Evolutionary conservation across 1,284 basidiomycete species (phyloP).

Genomic region (Mycosarcoma mackinlayi): DNA sequence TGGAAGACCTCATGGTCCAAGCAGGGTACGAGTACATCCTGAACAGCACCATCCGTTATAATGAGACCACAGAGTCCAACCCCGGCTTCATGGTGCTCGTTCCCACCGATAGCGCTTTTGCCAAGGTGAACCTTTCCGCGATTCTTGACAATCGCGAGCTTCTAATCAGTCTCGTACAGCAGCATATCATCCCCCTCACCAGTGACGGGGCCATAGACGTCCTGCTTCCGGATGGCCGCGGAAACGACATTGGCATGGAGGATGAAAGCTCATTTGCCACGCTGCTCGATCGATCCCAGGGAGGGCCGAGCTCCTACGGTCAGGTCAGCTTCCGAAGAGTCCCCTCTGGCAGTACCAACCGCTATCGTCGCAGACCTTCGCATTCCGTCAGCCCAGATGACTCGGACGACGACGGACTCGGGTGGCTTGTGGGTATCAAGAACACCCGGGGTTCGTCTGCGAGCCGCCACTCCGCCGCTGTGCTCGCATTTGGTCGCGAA

Average conservation of each 20-base stretch:
- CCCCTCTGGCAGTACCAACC: conserved; percentile 7
- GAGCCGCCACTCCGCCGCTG: conserved; percentile 78
- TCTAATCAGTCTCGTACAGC: conserved; percentile 79
- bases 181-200: conserved; percentile 84
- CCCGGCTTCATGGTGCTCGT: conserved; percentile 74
- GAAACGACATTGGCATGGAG: conserved; percentile 43
- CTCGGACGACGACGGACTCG: conserved; percentile 69
- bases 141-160: conserved; percentile 72
- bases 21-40: conserved; percentile 81
- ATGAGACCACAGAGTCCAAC: conserved; percentile 8
- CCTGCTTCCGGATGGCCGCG: conserved; percentile 29
- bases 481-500: conserved; percentile 83
- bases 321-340: conserved; percentile 54
- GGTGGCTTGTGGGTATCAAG: conserved; percentile 87
- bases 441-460: conserved; percentile 81
- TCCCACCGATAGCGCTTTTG: conserved; percentile 91
- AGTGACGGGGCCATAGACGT: conserved; percentile 42
- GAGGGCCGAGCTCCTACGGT: conserved; percentile 56
- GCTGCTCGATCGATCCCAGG: conserved; percentile 52
- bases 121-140: conserved; percentile 83
- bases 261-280: conserved; percentile 48
- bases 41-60: conserved; percentile 75
- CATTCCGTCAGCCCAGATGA: neutral
- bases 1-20: conserved; percentile 79
- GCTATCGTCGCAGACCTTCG: conserved; percentile 4